Conservation (phyloP, 1,284 basidiomycete species). For the Cronartium quercuum region DNA sequence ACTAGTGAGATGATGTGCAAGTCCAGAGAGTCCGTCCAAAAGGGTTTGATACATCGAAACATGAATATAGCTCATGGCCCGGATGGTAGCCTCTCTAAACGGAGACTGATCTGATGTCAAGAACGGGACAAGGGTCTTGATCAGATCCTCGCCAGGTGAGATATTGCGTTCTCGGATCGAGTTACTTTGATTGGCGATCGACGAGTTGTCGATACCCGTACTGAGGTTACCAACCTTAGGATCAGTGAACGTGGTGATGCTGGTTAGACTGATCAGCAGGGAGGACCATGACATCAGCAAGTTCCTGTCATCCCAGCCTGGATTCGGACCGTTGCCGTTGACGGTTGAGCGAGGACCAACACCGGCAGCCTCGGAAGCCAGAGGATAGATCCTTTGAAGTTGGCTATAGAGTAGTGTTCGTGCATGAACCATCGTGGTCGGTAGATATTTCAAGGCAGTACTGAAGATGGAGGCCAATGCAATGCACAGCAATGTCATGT, state of each 20-base stretch:
- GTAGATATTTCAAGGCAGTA: constrained; percentile 15
- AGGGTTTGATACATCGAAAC: constrained; percentile 36
- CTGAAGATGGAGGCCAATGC: constrained; percentile 34
- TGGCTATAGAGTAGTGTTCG: constrained; percentile 28
- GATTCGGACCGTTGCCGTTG: constrained; percentile 25
- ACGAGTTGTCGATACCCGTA: constrained; percentile 23
- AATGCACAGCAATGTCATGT: constrained; percentile 23
- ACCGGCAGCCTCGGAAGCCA: constrained; percentile 34
- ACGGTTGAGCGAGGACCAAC: constrained; percentile 22
- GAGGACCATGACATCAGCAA: constrained; percentile 37
- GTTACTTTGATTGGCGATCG: constrained; percentile 11
- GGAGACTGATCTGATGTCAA: constrained; percentile 37
- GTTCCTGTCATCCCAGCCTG: constrained; percentile 35
- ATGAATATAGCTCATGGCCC: constrained; percentile 35
- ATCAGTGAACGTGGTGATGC: constrained; percentile 35
- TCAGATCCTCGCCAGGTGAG: constrained; percentile 33
- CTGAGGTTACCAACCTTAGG: constrained; percentile 25
- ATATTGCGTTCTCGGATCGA: constrained; percentile 20
- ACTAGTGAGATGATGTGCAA: constrained; percentile 38
- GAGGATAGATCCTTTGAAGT: constrained; percentile 38
- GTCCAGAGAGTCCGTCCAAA: constrained; percentile 32
- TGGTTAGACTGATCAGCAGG: constrained; percentile 32
- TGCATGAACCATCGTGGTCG: constrained; percentile 30
- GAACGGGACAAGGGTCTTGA: constrained; percentile 36
- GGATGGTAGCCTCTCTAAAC: constrained; percentile 22